A percentile compares a stretch with the other conserved stretches of the same genome.
These are phyloP conservation scores for Aleurites moluccanus DNA, from an alignment of 441 rosid genomes.

Conservation along the genomic window DNA sequence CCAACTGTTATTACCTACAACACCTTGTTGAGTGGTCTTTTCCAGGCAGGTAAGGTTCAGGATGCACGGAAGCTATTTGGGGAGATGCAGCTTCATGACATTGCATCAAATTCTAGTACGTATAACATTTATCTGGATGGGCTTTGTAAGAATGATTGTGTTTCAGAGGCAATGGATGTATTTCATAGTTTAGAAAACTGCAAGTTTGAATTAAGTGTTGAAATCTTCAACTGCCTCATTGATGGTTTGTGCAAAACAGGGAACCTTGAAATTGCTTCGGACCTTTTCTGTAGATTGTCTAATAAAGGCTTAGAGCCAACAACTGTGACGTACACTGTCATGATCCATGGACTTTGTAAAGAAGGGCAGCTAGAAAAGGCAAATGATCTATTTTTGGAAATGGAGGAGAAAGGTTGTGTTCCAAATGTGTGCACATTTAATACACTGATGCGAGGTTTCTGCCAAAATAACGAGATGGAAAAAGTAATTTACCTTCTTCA, in stretches of 20 bases:
- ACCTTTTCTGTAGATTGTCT: slow-evolving; percentile 11
- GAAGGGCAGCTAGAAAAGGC: slow-evolving; percentile 33
- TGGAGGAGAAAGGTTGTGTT: slow-evolving; percentile 41
- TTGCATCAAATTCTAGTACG: not conserved
- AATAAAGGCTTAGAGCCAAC: slow-evolving; percentile 29
- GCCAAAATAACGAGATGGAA: slow-evolving; percentile 21
- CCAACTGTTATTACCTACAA: slow-evolving; percentile 25
- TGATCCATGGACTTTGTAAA: slow-evolving; percentile 33
- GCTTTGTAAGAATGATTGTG: slow-evolving; percentile 17
- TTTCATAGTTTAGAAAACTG: slow-evolving; percentile 3
- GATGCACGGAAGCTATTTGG: slow-evolving; percentile 10
- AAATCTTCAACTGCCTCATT: slow-evolving; percentile 3
- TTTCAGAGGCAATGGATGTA: slow-evolving; percentile 14
- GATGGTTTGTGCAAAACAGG: slow-evolving; percentile 14
- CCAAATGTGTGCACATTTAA: slow-evolving; percentile 37
- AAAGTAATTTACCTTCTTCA: slow-evolving; percentile 39
- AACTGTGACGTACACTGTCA: slow-evolving; percentile 25
- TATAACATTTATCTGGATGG: slow-evolving; percentile 3
- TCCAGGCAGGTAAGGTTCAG: slow-evolving; percentile 6
- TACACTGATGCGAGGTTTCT: slow-evolving; percentile 32
- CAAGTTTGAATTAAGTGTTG: not conserved
- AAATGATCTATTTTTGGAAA: slow-evolving; percentile 29
- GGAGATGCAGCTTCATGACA: slow-evolving; percentile 14
- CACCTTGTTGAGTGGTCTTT: slow-evolving; percentile 12
- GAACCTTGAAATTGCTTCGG: slow-evolving; percentile 4